These are phyloP conservation scores for Raddia guianensis DNA, from an alignment of 176 grass and related monocot genomes.

Conservation along the genomic window DNA sequence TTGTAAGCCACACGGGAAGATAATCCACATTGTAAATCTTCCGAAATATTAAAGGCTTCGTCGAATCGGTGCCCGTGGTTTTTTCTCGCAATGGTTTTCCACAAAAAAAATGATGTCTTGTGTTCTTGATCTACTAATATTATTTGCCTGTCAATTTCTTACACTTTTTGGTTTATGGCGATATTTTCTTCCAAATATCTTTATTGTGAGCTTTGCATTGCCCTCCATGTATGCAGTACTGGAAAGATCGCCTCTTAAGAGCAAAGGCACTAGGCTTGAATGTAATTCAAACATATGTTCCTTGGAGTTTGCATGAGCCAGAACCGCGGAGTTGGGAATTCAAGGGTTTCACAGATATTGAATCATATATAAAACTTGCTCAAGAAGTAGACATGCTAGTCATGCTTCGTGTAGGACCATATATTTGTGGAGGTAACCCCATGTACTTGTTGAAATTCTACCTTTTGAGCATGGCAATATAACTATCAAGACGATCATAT, in stretches of 20 bases:
- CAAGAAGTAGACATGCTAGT: slow-evolving; percentile 81
- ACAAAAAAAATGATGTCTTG: too few species aligned
- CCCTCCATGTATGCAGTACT: slow-evolving; percentile 60
- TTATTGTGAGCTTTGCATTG: slow-evolving; percentile 9
- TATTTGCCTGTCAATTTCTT: too few species aligned
- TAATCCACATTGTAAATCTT: too few species aligned
- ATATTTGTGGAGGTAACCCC: slow-evolving; percentile 86
- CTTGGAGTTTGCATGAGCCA: slow-evolving; percentile 94
- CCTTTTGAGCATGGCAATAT: background rate
- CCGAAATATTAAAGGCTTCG: too few species aligned
- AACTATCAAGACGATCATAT: background rate
- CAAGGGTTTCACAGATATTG: slow-evolving; percentile 66
- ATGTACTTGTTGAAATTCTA: slow-evolving; percentile 18
- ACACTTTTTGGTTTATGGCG: background rate
- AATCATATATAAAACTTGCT: slow-evolving; percentile 82
- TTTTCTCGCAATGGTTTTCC: too few species aligned
- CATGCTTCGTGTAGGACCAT: slow-evolving; percentile 90
- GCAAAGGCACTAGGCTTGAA: slow-evolving; percentile 90
- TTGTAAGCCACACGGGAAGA: too few species aligned
- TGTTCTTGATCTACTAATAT: too few species aligned
- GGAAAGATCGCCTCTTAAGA: slow-evolving; percentile 89
- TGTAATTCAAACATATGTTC: slow-evolving; percentile 93
- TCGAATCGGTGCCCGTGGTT: too few species aligned
- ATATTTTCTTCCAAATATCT: slow-evolving; percentile 12
- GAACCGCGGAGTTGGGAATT: slow-evolving; percentile 66